Evolutionary conservation across 768 basidiomycete species (phyloP).

Genomic region (Tubosaeta sp.): DNA sequence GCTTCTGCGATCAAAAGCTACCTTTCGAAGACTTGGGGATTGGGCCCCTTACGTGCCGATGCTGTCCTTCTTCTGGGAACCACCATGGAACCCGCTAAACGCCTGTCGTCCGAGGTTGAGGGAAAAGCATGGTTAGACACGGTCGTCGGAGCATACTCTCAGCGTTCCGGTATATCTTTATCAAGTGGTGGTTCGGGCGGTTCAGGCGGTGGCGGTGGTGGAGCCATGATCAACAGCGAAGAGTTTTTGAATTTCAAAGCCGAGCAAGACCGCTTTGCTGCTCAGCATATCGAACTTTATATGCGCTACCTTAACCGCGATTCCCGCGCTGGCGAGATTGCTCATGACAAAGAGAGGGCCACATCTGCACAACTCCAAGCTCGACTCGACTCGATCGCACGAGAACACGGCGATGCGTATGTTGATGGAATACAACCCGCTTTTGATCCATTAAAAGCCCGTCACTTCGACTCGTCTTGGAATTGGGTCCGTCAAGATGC

Average conservation of each 20-base stretch:
- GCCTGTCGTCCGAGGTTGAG: conserved; percentile 85
- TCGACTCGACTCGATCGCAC: conserved; percentile 80
- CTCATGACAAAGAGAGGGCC: conserved; percentile 83
- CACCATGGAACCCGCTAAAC: conserved; percentile 91
- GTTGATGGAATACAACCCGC: conserved; percentile 92
- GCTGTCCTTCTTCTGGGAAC: conserved; percentile 87
- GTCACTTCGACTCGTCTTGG: conserved; percentile 98
- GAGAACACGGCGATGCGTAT: conserved; percentile 93
- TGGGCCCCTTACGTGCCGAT: conserved; percentile 88
- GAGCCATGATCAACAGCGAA: conserved; percentile 93
- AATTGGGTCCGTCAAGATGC: conserved; percentile 99
- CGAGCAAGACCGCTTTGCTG: conserved; percentile 88
- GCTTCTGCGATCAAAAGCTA: conserved; percentile 85
- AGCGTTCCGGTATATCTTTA: conserved; percentile 83
- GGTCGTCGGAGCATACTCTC: conserved; percentile 81
- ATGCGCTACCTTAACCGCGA: conserved; percentile 96
- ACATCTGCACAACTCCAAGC: conserved; percentile 69
- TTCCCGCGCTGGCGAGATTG: conserved; percentile 86
- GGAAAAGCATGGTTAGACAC: conserved; percentile 92
- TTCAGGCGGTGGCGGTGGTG: conserved; percentile 61
- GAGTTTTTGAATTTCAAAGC: conserved; percentile 96
- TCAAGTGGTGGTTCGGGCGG: conserved; percentile 62
- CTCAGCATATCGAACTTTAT: conserved; percentile 91
- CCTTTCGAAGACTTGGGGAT: conserved; percentile 90
- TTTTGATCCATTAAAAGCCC: conserved; percentile 94